Evolutionary conservation across 352 stramenopile species (phyloP).

Genomic region (Phytophthora sp.): DNA sequence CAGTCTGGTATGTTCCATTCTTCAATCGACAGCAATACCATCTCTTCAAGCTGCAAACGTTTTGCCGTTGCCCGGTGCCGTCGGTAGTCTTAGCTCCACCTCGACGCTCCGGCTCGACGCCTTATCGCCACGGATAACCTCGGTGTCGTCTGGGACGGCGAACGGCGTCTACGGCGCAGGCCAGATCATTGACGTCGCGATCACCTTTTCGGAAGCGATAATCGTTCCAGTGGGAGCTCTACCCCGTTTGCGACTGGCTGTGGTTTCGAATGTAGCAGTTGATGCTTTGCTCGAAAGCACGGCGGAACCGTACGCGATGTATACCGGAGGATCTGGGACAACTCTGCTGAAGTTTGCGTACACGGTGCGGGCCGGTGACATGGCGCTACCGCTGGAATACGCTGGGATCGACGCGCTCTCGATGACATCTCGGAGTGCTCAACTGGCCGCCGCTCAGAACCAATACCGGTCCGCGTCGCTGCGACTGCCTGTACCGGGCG

Average conservation of each 20-base stretch:
- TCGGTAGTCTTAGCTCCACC: constrained; percentile 46
- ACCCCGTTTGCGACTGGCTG: constrained; percentile 48
- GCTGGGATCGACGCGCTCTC: constrained; percentile 59
- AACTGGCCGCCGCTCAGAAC: constrained; percentile 33
- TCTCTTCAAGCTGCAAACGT: constrained; percentile 46
- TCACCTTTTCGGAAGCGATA: constrained; percentile 67
- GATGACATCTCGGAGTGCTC: constrained; percentile 13
- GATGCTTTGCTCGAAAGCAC: constrained; percentile 1
- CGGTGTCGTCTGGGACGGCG: constrained; percentile 47
- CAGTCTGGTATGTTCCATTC: constrained; percentile 52
- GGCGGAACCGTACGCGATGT: constrained; percentile 32
- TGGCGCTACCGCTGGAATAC: constrained; percentile 66
- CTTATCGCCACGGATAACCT: constrained; percentile 46
- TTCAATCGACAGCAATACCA: constrained; percentile 58
- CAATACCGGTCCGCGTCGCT: constrained; percentile 47
- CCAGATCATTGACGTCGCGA: constrained; percentile 53
- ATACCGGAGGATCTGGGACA: constrained; percentile 49
- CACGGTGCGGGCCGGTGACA: constrained; percentile 45
- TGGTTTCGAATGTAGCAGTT: constrained; percentile 40
- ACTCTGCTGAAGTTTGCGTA: constrained; percentile 50
- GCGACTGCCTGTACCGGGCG: constrained; percentile 44
- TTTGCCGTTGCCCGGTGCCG: constrained; percentile 51
- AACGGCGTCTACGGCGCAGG: constrained; percentile 70
- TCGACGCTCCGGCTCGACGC: constrained; percentile 53
- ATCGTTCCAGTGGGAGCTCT: constrained; percentile 23